Base-by-base conservation (phyloP, 192 early-diverging fungal genomes). In the Backusella morwellensis region DNA sequence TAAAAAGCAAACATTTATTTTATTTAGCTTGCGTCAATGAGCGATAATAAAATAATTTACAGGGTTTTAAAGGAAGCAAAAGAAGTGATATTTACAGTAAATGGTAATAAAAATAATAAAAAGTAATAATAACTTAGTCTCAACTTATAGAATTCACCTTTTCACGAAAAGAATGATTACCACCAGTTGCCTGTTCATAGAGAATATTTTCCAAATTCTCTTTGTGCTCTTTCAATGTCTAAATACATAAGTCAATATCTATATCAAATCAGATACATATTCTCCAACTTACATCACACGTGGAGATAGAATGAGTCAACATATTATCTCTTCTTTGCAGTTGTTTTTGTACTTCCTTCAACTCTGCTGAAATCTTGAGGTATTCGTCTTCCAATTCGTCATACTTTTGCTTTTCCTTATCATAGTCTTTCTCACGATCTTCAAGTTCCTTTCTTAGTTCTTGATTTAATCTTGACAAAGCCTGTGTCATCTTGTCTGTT, bases 171-270 rank as follows among this genome's bases (percentile, higher is more conserved):
- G 40, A 47, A 23, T 32, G 42, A 72, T 72, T 29, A 8, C 42
- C 70, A 34, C 70, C 76, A 19, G 81, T 82, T 32, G 77, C 81
- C 67, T 82, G 81, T 32, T 77, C 63, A 32, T 63, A 69, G 7
- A 82, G 59, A 17, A 82, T 77, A 73, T 82, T 82, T 47, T 78
- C 81, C 54, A 82, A 69, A 5, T 78, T 70, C 52, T 78, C 77
- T 54, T 78, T 75, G 3, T 77, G 73, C 56, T 78, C 77, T 35
- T 78, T 82, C 52, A 74, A 70, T 19, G 66, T 78, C 81, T 82
- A 70, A 70, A 35, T 68, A 23, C 0, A 35, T 40, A 2, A 29
- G 19, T 38, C n/a, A 77, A 56, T 47, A 32, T 34, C 3, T 54
- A 42, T 29, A 52, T 12, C 11, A 47, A 35, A 26, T 11, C 38